Evolutionary conservation across 345 rosid species (phyloP), one percentile per base, ranked within the genome.

Genomic region (Geranium brycei): DNA sequence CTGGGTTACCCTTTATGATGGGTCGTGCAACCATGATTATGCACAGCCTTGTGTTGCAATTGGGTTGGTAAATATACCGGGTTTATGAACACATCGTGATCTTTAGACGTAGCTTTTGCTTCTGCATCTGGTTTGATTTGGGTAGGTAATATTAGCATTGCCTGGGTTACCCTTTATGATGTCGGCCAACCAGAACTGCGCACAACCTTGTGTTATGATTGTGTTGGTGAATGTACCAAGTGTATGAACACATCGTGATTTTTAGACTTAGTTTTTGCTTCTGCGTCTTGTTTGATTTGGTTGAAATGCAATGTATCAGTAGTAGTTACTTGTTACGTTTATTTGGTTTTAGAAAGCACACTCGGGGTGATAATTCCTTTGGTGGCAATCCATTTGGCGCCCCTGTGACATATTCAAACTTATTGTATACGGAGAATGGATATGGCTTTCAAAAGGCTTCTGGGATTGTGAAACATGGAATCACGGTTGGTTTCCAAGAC

Each of bases 311-410:
- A 60, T 41, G 68, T 65, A 8, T 72, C 61, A 58, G 63, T n/a
- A 12, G 67, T 71, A 64, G 71, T 78, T 78, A 78, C 69, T 60
- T 38, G 51, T 73, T 74, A 60, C 68, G 59, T 66, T 78, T 73
- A 61, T 70, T 73, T 79, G 73, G 74, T 76, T 79, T 64, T 77
- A 87, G 95, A 82, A 84, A 81, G 76, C 81, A 72, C 69, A 66
- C 68, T 69, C 65, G 58, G 66, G 84, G 76, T 75, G 84, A 75
- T 78, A 73, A 71, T 76, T 76, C 91, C 79, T 75, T 77, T 66
- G 73, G 75, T 73, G 82, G 79, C 73, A 77, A 79, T 75, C 78
- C 77, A 61, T 76, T 76, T 73, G 88, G 79, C 71, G 67, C 79
- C 53, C 68, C 84, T 31, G 75, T 79, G 78, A 70, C 81, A 51